Percentiles rank a stretch among this genome's conserved stretches.
Conservation (phyloP, 2,329 filamentous ascomycete species). For the Xylariaceae sp. region DNA sequence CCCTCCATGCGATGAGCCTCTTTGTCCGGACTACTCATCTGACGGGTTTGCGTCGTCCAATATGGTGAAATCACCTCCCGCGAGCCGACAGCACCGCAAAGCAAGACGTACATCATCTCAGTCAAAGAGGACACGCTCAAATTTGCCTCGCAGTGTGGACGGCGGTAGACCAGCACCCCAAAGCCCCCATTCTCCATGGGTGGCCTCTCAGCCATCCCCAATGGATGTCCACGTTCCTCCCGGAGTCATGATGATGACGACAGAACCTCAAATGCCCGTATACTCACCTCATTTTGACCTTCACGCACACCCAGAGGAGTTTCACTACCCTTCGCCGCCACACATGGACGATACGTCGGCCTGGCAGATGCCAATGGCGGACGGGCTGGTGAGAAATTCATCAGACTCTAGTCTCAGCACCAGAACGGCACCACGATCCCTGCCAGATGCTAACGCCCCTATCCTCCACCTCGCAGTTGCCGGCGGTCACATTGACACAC, state of each 20-base stretch:
- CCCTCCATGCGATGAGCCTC: slow-evolving; percentile 19
- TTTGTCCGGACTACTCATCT: slow-evolving; percentile 16
- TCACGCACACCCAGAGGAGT: slow-evolving; percentile 20
- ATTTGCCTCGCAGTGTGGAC: slow-evolving; percentile 20
- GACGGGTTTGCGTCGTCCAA: slow-evolving; percentile 13
- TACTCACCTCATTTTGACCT: slow-evolving; percentile 23
- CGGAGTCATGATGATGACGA: slow-evolving; percentile 21
- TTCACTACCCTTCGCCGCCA: slow-evolving; percentile 25
- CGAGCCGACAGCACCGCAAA: slow-evolving; percentile 18
- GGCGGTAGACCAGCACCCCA: slow-evolving; percentile 17
- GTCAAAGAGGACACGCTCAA: slow-evolving; percentile 16
- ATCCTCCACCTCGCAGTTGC: slow-evolving; percentile 27
- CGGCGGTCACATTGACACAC: slow-evolving; percentile 25
- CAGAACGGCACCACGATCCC: slow-evolving; percentile 19
- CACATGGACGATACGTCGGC: slow-evolving; percentile 18
- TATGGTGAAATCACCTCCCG: slow-evolving; percentile 19
- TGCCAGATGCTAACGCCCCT: slow-evolving; percentile 24
- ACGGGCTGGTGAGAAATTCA: slow-evolving; percentile 9
- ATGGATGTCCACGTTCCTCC: slow-evolving; percentile 18
- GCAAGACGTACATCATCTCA: slow-evolving; percentile 21
- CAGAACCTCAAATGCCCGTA: slow-evolving; percentile 19
- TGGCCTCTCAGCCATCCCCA: slow-evolving; percentile 16
- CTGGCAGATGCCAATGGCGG: slow-evolving; percentile 17
- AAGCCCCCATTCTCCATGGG: slow-evolving; percentile 22
- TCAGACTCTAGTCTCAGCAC: slow-evolving; percentile 16